phyloP scores from a whole-genome alignment of 177 flowering plant species.

The Vitis hybrid region DNA sequence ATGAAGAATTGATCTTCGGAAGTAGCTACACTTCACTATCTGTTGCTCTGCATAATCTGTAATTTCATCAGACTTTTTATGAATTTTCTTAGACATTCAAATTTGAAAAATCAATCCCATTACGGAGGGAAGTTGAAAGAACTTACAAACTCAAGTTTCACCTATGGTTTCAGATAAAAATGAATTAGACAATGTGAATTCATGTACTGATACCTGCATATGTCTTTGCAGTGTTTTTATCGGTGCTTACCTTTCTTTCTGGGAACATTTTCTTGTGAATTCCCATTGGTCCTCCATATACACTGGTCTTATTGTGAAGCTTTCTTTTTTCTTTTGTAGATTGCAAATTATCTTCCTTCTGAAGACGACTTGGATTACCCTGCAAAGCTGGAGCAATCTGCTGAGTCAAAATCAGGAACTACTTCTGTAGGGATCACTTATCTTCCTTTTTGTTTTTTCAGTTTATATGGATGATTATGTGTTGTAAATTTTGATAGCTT shows the following conservation, averaged over 20 bases:
- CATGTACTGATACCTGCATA: neutral
- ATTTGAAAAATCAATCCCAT: neutral
- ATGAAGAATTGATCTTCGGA: neutral
- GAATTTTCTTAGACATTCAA: neutral
- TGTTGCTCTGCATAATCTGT: neutral
- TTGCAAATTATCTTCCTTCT: constrained; percentile 82
- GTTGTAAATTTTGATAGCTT: neutral
- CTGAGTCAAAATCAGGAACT: constrained; percentile 47
- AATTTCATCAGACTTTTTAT: neutral
- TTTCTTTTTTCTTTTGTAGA: constrained; percentile 44
- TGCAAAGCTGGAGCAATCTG: constrained; percentile 70
- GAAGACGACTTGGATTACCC: constrained; percentile 93
- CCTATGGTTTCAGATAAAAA: neutral
- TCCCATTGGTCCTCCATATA: neutral
- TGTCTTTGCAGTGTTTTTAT: neutral
- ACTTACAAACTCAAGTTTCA: neutral
- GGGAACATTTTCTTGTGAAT: neutral
- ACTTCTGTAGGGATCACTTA: constrained; percentile 42
- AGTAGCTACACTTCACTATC: neutral
- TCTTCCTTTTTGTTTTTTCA: neutral
- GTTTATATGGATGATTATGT: neutral
- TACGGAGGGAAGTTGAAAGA: neutral
- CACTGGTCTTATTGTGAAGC: neutral
- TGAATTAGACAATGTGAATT: neutral
- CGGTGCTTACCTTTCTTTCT: neutral